Evolutionary conservation across 768 basidiomycete species (phyloP).

Genomic region (Leccinum sublutescens): DNA sequence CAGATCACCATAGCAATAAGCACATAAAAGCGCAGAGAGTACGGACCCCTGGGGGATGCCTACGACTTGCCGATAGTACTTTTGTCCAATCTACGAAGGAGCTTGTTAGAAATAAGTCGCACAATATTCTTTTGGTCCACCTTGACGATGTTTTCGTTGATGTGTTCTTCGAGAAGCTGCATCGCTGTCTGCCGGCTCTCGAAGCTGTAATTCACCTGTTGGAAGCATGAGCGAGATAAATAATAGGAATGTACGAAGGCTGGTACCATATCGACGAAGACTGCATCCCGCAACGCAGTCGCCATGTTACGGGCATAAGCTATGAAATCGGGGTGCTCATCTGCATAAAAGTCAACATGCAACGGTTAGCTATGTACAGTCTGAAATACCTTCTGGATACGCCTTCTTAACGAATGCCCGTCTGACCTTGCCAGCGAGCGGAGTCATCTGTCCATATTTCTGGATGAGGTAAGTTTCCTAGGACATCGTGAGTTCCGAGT

Average conservation of each 20-base stretch:
- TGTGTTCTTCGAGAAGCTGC: constrained; percentile 81
- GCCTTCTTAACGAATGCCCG: constrained; percentile 61
- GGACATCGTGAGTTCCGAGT: background rate
- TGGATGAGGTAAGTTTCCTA: constrained; percentile 76
- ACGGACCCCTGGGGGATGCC: constrained; percentile 98
- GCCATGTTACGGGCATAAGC: constrained; percentile 70
- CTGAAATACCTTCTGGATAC: constrained; percentile 55
- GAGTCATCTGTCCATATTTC: constrained; percentile 63
- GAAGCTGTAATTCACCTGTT: constrained; percentile 54
- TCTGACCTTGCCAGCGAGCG: constrained; percentile 54
- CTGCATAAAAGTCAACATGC: constrained; percentile 37
- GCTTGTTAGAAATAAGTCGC: background rate
- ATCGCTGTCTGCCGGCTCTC: constrained; percentile 57
- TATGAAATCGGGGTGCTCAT: constrained; percentile 74
- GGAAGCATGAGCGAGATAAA: background rate
- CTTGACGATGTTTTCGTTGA: constrained; percentile 91
- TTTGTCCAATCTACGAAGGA: constrained; percentile 62
- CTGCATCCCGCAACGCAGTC: constrained; percentile 60
- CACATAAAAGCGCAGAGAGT: constrained; percentile 91
- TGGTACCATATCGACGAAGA: constrained; percentile 75
- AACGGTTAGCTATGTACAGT: background rate
- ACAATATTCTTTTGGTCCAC: constrained; percentile 33
- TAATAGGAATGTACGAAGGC: background rate
- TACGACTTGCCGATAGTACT: constrained; percentile 83
- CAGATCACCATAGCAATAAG: constrained; percentile 92